These are phyloP conservation scores for Colletotrichum euphorbiae DNA, from an alignment of 2,329 filamentous ascomycete genomes.

Conservation along the genomic window DNA sequence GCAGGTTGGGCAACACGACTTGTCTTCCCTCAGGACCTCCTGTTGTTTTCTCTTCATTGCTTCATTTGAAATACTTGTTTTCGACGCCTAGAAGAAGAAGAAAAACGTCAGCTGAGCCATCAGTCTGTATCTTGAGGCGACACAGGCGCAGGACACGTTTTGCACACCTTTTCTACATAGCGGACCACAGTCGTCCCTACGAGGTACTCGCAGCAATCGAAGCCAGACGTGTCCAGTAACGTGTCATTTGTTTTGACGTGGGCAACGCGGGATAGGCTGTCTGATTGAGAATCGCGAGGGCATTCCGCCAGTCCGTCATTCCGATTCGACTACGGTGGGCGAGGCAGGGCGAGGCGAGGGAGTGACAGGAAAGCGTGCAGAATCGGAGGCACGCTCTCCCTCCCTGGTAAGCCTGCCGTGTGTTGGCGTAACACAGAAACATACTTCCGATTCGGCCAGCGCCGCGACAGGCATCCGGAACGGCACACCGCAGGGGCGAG, in stretches of 20 bases:
- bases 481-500: constrained; percentile 18
- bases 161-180: constrained; percentile 1
- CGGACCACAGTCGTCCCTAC: background rate
- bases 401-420: constrained; percentile 11
- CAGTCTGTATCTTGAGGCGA: background rate
- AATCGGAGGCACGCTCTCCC: constrained; percentile 11
- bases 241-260: constrained; percentile 2
- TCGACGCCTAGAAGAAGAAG: background rate
- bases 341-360: constrained; percentile 23
- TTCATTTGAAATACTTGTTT: background rate
- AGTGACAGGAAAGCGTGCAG: constrained; percentile 9
- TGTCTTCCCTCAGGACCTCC: constrained; percentile 12
- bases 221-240: background rate
- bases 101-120: background rate
- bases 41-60: background rate
- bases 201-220: background rate
- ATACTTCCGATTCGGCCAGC: constrained; percentile 8
- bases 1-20: constrained; percentile 22
- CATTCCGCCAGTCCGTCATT: background rate
- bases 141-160: background rate
- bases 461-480: background rate
- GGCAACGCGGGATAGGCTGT: background rate
- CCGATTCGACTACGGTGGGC: background rate
- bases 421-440: constrained; percentile 20
- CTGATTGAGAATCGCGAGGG: background rate